These are phyloP conservation scores for Xylaria bambusicola DNA, from an alignment of 495 filamentous ascomycete species.

Conservation along the genomic window DNA sequence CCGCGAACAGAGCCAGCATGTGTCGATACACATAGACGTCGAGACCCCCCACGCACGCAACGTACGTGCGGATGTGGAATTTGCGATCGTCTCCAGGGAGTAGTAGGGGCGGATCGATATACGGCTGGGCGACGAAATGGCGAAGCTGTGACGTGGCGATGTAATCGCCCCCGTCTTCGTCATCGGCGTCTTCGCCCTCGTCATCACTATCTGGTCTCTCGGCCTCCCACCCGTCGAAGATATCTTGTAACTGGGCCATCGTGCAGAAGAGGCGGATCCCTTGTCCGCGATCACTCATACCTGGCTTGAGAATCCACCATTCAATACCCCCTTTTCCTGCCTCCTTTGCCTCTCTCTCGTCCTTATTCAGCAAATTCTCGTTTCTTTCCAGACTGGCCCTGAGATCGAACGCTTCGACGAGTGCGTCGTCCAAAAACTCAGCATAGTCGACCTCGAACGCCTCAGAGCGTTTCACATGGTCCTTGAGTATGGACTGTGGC, in stretches of 20 bases:
- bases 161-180: constrained; percentile 38
- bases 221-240: constrained; percentile 86
- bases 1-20: constrained; percentile 92
- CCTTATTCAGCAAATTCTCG: constrained; percentile 26
- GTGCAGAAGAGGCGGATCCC: constrained; percentile 87
- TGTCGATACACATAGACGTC: constrained; percentile 83
- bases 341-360: background rate
- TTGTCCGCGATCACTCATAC: constrained; percentile 95
- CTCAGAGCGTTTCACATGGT: constrained; percentile 71
- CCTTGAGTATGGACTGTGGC: constrained; percentile 65
- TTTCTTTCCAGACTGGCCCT: constrained; percentile 73
- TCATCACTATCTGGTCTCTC: constrained; percentile 63
- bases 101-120: constrained; percentile 86
- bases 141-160: constrained; percentile 88
- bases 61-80: constrained; percentile 94
- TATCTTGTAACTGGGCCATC: constrained; percentile 72
- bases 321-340: constrained; percentile 40
- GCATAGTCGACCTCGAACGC: constrained; percentile 94
- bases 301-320: constrained; percentile 98
- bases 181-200: constrained; percentile 48
- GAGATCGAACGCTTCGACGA: constrained; percentile 86
- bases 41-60: constrained; percentile 74
- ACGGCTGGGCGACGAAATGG: constrained; percentile 95
- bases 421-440: constrained; percentile 91
- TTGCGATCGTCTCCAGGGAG: constrained; percentile 70